Base-by-base conservation (phyloP, 1,139 yeast species). In the Kodamaea fungicola region DNA sequence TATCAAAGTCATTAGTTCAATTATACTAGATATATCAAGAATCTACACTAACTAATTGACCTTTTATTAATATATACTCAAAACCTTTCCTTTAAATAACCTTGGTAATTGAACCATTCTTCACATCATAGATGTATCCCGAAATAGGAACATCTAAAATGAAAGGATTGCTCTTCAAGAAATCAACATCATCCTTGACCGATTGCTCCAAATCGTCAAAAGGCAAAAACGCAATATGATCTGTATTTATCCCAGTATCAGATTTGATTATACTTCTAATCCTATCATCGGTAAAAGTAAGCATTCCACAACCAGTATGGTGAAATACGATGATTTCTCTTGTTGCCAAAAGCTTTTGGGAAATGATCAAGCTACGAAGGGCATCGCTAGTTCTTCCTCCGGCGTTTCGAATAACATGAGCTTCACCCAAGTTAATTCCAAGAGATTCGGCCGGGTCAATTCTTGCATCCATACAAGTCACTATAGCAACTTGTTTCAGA, bases 391-490 rank as follows among this genome's bases (percentile, higher is more conserved):
- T 63, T 37, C 74, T 51, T 3, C 74, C 74, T 12, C 74, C 74
- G 7, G 74, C 74, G 45, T 68, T 68, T 44, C 74, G 55, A 26
- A 68, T 66, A 8, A 68, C 70, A 47, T 67, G 74, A 6, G 71
- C 72, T 38, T 68, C 74, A 7, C 74, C 74, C 43, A 64, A 67
- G 12, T 55, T 50, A 13, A 69, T 46, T 2, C 74, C 74, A n/a
- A 68, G 49, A 1, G 62, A 55, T 23, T 52, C 60, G 1, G 70
- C 70, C 4, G 73, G 74, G 40, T 65, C 71, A 36, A 68, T 56
- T 45, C 74, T 49, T 5, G 74, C 74, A 50, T 68, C 74, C 74
- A 68, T 68, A 45, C 74, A 68, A 0, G 62, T 55, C n/a, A 67
- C 57, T 16, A 67, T 58, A 1, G 65, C 60, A 13, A 64, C 63